Evolutionary conservation across 768 basidiomycete species (phyloP), one percentile per base, ranked within the genome.

Genomic region (Paxillus involutus): DNA sequence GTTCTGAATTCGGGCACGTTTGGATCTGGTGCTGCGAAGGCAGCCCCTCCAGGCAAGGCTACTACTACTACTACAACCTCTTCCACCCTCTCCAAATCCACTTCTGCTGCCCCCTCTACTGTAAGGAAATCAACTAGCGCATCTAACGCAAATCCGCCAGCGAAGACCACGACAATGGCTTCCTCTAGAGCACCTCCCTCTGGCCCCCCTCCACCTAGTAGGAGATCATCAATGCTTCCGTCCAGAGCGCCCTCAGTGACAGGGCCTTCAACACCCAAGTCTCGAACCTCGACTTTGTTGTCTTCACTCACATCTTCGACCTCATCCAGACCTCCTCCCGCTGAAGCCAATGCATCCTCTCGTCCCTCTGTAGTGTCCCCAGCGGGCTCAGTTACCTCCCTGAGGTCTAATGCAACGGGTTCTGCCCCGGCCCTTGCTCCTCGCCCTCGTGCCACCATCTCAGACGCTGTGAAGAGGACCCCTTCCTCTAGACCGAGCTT

Each of bases 1-100:
- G 78, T 85, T 53, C 73, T 85, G 61, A 83, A 73, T 69, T 80
- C 85, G 53, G 83, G 85, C 57, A 85, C 85, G 58, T 85, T 86
- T 74, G 81, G 84, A 58, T 61, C 80, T 65, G 83, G 84, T 58
- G 60, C 75, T 52, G 72, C 80, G 48, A 86, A 80, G 69, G 59
- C 69, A 50, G 65, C 72, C 45, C 72, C 76, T 40, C 54, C 70
- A 40, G 57, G 76, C 49, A 84, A 84, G 68, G 65, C 80, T 44
- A 45, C 67, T 51, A 52, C 68, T 33, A 44, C 68, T 21, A 21
- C 21, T 21, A 21, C 21, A 51, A 61, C 67, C 24, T 63, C 74
- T 26, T 64, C 67, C 17, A 58, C 71, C 59, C 63, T 69, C 54
- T 62, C 67, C 52, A 70, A 71, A 53, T 62, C 71, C 16, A 48